phyloP scores from a whole-genome alignment of 2,329 filamentous ascomycete species.

The Hirsutella minnesotensis region DNA sequence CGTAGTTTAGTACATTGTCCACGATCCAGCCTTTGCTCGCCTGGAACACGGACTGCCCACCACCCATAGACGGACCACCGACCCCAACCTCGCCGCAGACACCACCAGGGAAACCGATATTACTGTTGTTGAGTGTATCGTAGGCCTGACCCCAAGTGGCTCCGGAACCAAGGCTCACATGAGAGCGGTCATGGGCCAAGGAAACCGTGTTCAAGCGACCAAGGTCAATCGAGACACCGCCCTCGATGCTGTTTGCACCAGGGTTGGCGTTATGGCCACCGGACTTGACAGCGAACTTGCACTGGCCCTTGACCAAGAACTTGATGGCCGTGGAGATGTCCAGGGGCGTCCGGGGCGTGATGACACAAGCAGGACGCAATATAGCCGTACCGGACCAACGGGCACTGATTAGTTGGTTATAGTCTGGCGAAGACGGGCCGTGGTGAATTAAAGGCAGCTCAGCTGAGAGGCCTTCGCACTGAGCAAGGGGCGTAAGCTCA shows the following conservation, averaged over 20 bases:
- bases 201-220: slow-evolving; percentile 15
- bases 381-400: background rate
- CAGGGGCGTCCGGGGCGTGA: slow-evolving; percentile 12
- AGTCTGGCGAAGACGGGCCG: background rate
- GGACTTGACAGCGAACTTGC: slow-evolving; percentile 22
- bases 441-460: background rate
- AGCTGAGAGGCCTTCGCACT: background rate
- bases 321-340: background rate
- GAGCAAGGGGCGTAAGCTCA: background rate
- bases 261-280: slow-evolving; percentile 33
- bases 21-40: slow-evolving; percentile 23
- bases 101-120: background rate
- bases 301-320: background rate
- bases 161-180: slow-evolving; percentile 24
- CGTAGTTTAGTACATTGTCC: slow-evolving; percentile 28
- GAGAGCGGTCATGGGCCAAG: slow-evolving; percentile 4
- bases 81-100: slow-evolving; percentile 8
- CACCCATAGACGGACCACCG: slow-evolving; percentile 10
- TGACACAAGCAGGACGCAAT: slow-evolving; percentile 12
- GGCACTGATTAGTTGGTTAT: background rate
- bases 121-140: background rate
- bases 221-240: slow-evolving; percentile 27
- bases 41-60: slow-evolving; percentile 4
- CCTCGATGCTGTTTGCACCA: slow-evolving; percentile 26
- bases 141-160: slow-evolving; percentile 11